A percentile compares a stretch with the other conserved stretches of the same genome.
Conservation (phyloP, 2,329 filamentous ascomycete genomes). For the Arachnomyces sp. region DNA sequence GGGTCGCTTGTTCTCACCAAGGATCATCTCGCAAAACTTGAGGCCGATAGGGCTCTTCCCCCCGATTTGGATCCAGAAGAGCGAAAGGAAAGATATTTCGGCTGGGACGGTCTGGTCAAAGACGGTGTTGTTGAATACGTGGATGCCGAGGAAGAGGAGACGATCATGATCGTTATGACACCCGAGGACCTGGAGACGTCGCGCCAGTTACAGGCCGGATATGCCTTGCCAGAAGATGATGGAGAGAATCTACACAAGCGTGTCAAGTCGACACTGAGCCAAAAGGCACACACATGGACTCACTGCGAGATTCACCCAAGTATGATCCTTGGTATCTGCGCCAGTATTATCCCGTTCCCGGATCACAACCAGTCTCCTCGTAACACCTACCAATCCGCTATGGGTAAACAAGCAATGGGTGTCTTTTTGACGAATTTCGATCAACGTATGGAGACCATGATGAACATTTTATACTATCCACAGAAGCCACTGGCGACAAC, state of each 20-base stretch:
- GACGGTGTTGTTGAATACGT: constrained; percentile 89
- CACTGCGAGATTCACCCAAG: constrained; percentile 99
- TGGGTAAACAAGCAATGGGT: constrained; percentile 99
- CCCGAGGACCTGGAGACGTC: constrained; percentile 85
- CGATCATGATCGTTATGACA: constrained; percentile 98
- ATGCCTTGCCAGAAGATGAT: constrained; percentile 54
- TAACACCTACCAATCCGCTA: constrained; percentile 98
- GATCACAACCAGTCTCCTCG: constrained; percentile 96
- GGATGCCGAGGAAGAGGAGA: constrained; percentile 97
- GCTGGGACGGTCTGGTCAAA: constrained; percentile 80
- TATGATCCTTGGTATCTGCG: constrained; percentile 97
- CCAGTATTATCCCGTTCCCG: constrained; percentile 98
- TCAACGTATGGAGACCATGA: constrained; percentile 98
- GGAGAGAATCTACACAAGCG: constrained; percentile 71
- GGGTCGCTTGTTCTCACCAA: constrained; percentile 77
- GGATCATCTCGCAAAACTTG: constrained; percentile 70
- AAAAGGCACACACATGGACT: constrained; percentile 84
- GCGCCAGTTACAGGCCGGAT: constrained; percentile 60
- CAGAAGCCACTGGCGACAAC: constrained; percentile 96
- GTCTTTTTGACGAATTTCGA: constrained; percentile 97
- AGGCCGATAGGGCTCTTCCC: constrained; percentile 61
- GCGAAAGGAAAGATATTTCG: constrained; percentile 57
- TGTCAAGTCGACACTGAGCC: constrained; percentile 80
- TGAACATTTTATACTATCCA: constrained; percentile 97
- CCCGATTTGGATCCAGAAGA: constrained; percentile 54